Base-by-base conservation (phyloP, 2,329 filamentous ascomycete species). In the Chrysosporium queenslandicum region DNA sequence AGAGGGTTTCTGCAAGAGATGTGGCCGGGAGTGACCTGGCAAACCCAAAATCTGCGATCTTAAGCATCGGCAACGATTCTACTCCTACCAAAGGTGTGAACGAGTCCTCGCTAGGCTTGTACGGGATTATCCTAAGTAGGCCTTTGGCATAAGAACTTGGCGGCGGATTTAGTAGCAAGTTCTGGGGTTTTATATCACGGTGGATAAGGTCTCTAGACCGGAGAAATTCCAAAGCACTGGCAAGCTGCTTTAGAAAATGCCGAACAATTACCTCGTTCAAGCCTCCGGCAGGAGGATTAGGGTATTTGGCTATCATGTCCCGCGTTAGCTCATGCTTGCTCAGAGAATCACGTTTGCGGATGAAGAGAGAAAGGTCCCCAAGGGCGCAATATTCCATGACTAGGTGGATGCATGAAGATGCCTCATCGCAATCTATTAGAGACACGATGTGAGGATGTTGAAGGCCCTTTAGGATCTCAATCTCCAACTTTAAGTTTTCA, bases 301-400 rank as follows among this genome's bases (percentile, higher is more conserved):
- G 91, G 64, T 98, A 97, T 68, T 94, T 95, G 63, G 83, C 79
- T 56, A 94, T 88, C 82, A 97, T 91, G 60, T 94, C 88, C 64
- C 82, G 80, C 2, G 91, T 92, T 50, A 87, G 85, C 25, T 86
- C 82, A 65, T 94, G 86, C 47, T 83, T 85, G 41, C 77, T 78
- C 42, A 96, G 79, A 64, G 83, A 86, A 55, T 91, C 83, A 55
- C 91, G 81, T 72, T 92, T 94, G 77, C 92, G 94, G 73, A 98
- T 96, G 70, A 98, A 97, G 50, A 91, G 77, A 9, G 92, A 94
- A 54, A 98, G 73, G 65, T 98, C 92, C 20, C 92, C 91, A 37
- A 98, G 79, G 66, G 94, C 88, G 72, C 92, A 97, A 71, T 94
- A 97, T 72, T 98, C 92, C 91, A 97, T 98, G 58, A 97, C 84